Base-by-base conservation (phyloP, 2,329 filamentous ascomycete genomes). In the Ophiostoma australiae region DNA sequence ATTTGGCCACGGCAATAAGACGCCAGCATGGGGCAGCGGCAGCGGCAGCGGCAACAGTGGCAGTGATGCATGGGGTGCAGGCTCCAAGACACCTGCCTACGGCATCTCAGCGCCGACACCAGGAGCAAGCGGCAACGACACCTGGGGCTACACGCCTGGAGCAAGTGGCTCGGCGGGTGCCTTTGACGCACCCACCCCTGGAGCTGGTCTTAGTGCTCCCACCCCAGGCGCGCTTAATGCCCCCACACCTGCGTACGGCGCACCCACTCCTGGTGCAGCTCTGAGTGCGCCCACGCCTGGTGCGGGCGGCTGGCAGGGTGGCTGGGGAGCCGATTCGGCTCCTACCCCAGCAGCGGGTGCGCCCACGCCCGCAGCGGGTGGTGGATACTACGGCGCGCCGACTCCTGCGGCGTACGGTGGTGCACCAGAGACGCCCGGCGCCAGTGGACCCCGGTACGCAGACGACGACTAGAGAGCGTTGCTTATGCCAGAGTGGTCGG, bases 51-150 rank as follows among this genome's bases (percentile, higher is more conserved):
- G 72, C 65, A 11, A 70, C 39, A 39, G 72, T 20, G 55, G 72
- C 17, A 75, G 77, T 66, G 74, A 75, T 20, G 69, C 70, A 11
- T 75, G 72, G 72, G 73, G 71, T 15, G 68, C 72, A 0, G 87
- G 91, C 7, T 91, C 90, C 39, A 92, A 94, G 79, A 96, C 93
- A 0, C 93, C 93, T 3, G 89, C 87, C 1, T 93, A 91, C 77
- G 87, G 86, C 35, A 82, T 81, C 10, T 86, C 86, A 3, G 86
- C 86, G 3, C 85, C 86, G 1, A 88, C 86, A 0, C 86, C 85
- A 1, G 84, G 84, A 0, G 79, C 81, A 3, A 81, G 80, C 48
- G 82, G 80, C 11, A 79, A 55, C 48, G 31, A 63, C n/a, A 58
- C 55, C 80, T 8, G 81, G 17, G 71, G 68, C 35, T 58, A 66